Evolutionary conservation across 352 stramenopile genomes (phyloP).

Genomic region (Pythium dissotocum): DNA sequence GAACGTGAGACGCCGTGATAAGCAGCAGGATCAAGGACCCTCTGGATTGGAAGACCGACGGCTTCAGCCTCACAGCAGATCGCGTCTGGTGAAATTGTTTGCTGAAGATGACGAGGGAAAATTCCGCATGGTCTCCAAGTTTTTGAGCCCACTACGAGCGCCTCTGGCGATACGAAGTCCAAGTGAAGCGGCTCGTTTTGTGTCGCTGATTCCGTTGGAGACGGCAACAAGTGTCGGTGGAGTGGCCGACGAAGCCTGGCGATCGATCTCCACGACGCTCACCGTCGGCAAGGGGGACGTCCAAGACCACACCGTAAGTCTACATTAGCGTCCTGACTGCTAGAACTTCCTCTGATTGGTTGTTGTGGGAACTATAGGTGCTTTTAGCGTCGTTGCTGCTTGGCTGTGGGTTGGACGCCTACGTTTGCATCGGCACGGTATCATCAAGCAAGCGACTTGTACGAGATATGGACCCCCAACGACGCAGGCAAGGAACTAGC

Average conservation of each 20-base stretch:
- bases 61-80: slow-evolving; percentile 7
- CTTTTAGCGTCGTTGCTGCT: slow-evolving; percentile 87
- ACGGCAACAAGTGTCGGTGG: slow-evolving; percentile 53
- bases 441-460: slow-evolving; percentile 24
- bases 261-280: slow-evolving; percentile 70
- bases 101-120: slow-evolving; percentile 86
- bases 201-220: slow-evolving; percentile 76
- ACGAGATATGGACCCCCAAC: background rate
- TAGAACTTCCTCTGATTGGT: background rate
- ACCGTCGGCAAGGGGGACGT: slow-evolving; percentile 69
- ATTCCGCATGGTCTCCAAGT: slow-evolving; percentile 88
- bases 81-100: slow-evolving; percentile 80
- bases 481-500: background rate
- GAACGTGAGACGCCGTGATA: background rate
- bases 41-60: background rate
- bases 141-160: slow-evolving; percentile 59
- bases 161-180: slow-evolving; percentile 57
- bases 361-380: slow-evolving; percentile 33
- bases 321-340: background rate
- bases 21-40: background rate
- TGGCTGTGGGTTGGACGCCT: slow-evolving; percentile 88
- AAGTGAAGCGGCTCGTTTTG: slow-evolving; percentile 85
- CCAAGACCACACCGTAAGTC: slow-evolving; percentile 83
- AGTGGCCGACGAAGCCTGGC: slow-evolving; percentile 71
- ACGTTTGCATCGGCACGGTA: slow-evolving; percentile 85